Evolutionary conservation across 345 rosid species (phyloP).

Genomic region (Salix caprea): DNA sequence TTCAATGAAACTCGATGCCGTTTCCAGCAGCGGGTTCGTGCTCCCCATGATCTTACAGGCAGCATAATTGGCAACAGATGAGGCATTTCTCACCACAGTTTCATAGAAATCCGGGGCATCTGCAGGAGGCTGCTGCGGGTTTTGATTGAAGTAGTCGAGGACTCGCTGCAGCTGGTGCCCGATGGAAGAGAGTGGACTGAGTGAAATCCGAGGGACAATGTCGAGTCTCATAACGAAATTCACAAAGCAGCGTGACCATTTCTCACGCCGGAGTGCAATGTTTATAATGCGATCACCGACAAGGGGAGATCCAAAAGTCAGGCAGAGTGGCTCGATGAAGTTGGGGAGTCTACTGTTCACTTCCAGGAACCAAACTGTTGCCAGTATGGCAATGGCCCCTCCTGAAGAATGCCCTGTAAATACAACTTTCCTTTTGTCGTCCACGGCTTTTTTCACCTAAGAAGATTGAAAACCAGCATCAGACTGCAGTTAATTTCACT

Average conservation of each 20-base stretch:
- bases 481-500: neutral
- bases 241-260: conserved; percentile 56
- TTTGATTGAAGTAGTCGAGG: conserved; percentile 27
- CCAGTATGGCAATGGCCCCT: conserved; percentile 66
- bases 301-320: conserved; percentile 88
- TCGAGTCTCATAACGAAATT: conserved; percentile 65
- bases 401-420: conserved; percentile 86
- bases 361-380: conserved; percentile 65
- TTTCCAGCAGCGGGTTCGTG: conserved; percentile 55
- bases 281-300: conserved; percentile 53
- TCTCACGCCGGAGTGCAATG: conserved; percentile 66
- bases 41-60: conserved; percentile 66
- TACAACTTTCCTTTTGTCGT: conserved; percentile 40
- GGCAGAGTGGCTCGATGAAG: conserved; percentile 33
- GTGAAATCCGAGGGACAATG: conserved; percentile 61
- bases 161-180: conserved; percentile 23
- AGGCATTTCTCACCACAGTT: conserved; percentile 53
- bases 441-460: conserved; percentile 46
- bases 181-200: conserved; percentile 48
- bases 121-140: conserved; percentile 6
- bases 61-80: conserved; percentile 48
- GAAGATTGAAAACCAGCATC: conserved; percentile 5
- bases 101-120: conserved; percentile 24
- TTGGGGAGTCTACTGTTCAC: conserved; percentile 1
- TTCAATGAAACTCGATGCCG: conserved; percentile 48